phyloP scores from a whole-genome alignment of 2,329 filamentous ascomycete species.

The Trichophyton rubrum region DNA sequence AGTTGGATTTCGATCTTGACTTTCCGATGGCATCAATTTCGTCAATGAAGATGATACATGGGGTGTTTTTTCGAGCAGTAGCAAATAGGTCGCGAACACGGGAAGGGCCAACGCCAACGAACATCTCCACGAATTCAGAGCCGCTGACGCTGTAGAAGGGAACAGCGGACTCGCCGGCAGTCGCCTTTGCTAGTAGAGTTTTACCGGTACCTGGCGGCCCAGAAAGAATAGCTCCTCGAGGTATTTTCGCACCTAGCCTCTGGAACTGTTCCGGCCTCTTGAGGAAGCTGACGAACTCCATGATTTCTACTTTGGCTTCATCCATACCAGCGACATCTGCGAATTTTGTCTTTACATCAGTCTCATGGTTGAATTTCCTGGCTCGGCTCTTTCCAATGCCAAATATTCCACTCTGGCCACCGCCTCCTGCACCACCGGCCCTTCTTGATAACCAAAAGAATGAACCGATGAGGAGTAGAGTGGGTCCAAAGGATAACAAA shows the following conservation, averaged over 20 bases:
- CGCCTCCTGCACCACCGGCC: conserved; percentile 55
- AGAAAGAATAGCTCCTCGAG: conserved; percentile 87
- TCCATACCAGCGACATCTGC: conserved; percentile 95
- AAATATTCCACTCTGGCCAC: conserved; percentile 66
- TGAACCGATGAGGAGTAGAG: conserved; percentile 70
- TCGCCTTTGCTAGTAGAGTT: conserved; percentile 91
- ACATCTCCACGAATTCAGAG: conserved; percentile 99
- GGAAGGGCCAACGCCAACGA: conserved; percentile 94
- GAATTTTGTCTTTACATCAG: conserved; percentile 93
- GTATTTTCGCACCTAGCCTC: conserved; percentile 92
- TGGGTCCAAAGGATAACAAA: conserved; percentile 72
- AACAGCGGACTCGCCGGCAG: conserved; percentile 88
- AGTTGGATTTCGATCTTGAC: conserved; percentile 68
- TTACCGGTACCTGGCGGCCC: conserved; percentile 98
- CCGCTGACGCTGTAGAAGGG: conserved; percentile 98
- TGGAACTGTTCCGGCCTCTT: conserved; percentile 89
- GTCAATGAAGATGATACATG: conserved; percentile 99
- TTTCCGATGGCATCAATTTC: conserved; percentile 97
- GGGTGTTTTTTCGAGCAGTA: conserved; percentile 87
- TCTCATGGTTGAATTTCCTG: conserved; percentile 96
- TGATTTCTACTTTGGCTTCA: conserved; percentile 94
- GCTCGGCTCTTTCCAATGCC: conserved; percentile 92
- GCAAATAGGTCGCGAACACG: conserved; percentile 89
- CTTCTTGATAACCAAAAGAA: conserved; percentile 69
- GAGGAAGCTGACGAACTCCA: conserved; percentile 97